phyloP scores from a whole-genome alignment of 2,329 filamentous ascomycete species.

The Aspergillus pseudonomiae region DNA sequence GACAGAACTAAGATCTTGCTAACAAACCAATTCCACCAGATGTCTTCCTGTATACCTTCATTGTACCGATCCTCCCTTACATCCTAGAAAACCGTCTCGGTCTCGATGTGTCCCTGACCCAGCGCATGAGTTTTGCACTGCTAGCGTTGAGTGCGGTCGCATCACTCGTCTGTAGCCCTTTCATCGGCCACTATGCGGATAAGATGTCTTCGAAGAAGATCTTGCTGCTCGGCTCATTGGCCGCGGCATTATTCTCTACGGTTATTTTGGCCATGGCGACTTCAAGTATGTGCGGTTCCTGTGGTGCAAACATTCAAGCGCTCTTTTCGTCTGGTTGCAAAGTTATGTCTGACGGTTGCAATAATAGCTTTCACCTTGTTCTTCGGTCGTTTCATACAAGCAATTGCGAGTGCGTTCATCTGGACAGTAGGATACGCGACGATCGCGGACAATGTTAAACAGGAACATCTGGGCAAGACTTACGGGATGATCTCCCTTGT shows the following conservation, averaged over 20 bases:
- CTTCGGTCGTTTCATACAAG: conserved; percentile 31
- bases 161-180: conserved; percentile 25
- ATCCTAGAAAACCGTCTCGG: conserved; percentile 31
- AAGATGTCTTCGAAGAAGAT: conserved; percentile 21
- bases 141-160: conserved; percentile 30
- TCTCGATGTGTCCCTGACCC: conserved; percentile 26
- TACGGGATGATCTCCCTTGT: conserved; percentile 29
- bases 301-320: not conserved
- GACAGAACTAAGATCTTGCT: not conserved
- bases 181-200: conserved; percentile 29
- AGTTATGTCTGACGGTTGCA: not conserved
- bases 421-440: conserved; percentile 36
- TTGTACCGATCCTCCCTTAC: conserved; percentile 36
- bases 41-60: conserved; percentile 32
- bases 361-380: conserved; percentile 21
- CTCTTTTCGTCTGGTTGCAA: not conserved
- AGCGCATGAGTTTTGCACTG: conserved; percentile 29
- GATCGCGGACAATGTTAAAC: conserved; percentile 28
- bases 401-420: conserved; percentile 27
- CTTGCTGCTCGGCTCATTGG: conserved; percentile 25
- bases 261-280: conserved; percentile 24
- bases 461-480: conserved; percentile 28
- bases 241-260: conserved; percentile 25
- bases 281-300: conserved; percentile 22
- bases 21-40: conserved; percentile 19